Base-by-base conservation (phyloP, 2,329 filamentous ascomycete genomes). In the Furcasterigmium furcatum region DNA sequence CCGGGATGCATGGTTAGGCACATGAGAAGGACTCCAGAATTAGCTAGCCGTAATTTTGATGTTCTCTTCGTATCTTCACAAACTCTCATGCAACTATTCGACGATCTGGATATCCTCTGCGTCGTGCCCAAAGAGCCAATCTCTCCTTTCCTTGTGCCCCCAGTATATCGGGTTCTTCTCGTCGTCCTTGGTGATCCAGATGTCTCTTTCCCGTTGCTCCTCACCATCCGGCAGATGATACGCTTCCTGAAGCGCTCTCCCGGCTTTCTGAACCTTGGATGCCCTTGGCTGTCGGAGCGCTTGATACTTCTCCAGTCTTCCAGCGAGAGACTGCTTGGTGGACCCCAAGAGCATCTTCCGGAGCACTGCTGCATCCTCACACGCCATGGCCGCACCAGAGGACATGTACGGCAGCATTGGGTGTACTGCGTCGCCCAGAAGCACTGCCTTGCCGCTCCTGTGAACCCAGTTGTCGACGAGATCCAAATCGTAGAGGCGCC, bases 161-260 rank as follows among this genome's bases (percentile, higher is more conserved):
- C 48, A 53, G 38, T 49, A 53, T 9, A 53, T 43, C 2, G 46
- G 46, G 9, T 51, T 51, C 43, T 47, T 32, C 21, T 42, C 46
- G 12, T 19, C 42, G 19, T 53, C 41, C 9, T 38, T 41, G 14
- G 41, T 40, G 41, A 53, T 53, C 39, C 29, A 24, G 30, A 52
- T 47, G 18, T 84, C 80, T 1, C 80, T 65, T 41, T 77, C 71
- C 43, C 67, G 52, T 57, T 84, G 82, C 48, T 79, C 76, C 0
- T 65, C 58, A 0, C 81, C 82, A 49, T 85, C 80, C 5, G 74
- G 71, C 3, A 85, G 61, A 50, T 85, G 81, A 44, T 84, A 84
- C 2, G 85, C 66, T 54, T 76, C 73, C 53, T 84, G 81, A 50
- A 85, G 79, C 12, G 72, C 58, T n/a, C 79, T 83, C 0, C 82